phyloP scores from a whole-genome alignment of 768 basidiomycete genomes.

The Lentinula sp. region DNA sequence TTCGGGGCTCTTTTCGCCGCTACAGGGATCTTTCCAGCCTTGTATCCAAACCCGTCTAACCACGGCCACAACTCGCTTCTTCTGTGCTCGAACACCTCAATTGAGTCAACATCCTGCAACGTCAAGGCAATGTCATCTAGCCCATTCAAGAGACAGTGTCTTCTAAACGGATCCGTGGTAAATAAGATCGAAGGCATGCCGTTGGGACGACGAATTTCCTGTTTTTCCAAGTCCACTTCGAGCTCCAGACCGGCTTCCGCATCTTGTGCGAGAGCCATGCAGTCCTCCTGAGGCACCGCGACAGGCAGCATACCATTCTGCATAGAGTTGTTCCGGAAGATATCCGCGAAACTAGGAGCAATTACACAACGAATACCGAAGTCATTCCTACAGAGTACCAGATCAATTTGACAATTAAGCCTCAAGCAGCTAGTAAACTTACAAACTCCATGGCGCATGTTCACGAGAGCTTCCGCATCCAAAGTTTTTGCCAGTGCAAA shows the following conservation, averaged over 20 bases:
- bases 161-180: constrained; percentile 81
- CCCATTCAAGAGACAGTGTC: constrained; percentile 92
- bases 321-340: constrained; percentile 86
- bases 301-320: constrained; percentile 92
- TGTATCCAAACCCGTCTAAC: constrained; percentile 94
- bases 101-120: constrained; percentile 69
- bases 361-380: constrained; percentile 88
- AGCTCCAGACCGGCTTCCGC: constrained; percentile 71
- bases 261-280: constrained; percentile 68
- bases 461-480: constrained; percentile 89
- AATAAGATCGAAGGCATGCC: constrained; percentile 74
- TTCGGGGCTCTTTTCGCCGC: constrained; percentile 28
- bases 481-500: constrained; percentile 85
- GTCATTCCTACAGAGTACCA: constrained; percentile 50
- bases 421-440: constrained; percentile 21
- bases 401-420: constrained; percentile 4
- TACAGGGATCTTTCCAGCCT: constrained; percentile 69
- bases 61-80: constrained; percentile 85
- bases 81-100: constrained; percentile 73
- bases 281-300: constrained; percentile 61
- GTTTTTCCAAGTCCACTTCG: constrained; percentile 80
- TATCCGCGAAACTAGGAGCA: constrained; percentile 87
- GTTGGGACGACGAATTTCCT: constrained; percentile 69
- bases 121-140: constrained; percentile 96
- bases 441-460: constrained; percentile 87